Percentiles rank a stretch among this genome's conserved stretches.
Evolutionary conservation across 495 filamentous ascomycete genomes (phyloP).

Genomic region (Collariella sp.): DNA sequence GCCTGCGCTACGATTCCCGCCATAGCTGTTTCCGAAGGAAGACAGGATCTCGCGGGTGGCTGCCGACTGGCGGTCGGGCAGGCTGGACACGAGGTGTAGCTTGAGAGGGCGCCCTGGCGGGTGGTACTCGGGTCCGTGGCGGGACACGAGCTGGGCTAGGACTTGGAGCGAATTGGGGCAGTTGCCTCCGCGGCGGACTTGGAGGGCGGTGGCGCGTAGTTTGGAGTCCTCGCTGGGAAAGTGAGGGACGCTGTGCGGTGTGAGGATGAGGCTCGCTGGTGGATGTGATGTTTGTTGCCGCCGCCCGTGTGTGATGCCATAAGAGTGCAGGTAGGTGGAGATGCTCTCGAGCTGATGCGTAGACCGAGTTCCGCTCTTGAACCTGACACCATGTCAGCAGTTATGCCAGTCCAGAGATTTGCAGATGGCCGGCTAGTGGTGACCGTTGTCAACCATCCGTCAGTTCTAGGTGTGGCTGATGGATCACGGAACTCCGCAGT

Average conservation of each 20-base stretch:
- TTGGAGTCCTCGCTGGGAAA: constrained; percentile 66
- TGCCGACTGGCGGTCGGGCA: constrained; percentile 28
- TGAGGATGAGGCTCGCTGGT: background rate
- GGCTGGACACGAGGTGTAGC: constrained; percentile 34
- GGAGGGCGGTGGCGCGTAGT: constrained; percentile 51
- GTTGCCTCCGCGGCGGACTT: constrained; percentile 61
- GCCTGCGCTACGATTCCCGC: no score
- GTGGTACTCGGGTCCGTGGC: background rate
- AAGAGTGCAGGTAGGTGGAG: constrained; percentile 10
- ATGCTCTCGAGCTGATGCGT: no score
- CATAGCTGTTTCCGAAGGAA: constrained; percentile 29
- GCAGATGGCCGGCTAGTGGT: no score
- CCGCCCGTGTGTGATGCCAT: background rate
- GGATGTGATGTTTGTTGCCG: background rate
- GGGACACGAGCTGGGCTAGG: constrained; percentile 49
- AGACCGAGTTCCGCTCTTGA: no score
- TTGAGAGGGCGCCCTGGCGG: constrained; percentile 10
- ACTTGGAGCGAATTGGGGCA: constrained; percentile 64
- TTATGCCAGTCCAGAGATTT: no score
- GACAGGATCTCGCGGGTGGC: constrained; percentile 30
- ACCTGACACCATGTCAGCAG: no score
- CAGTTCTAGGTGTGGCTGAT: no score
- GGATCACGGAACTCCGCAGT: no score
- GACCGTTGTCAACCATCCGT: no score
- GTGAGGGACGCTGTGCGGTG: constrained; percentile 45